phyloP scores from a whole-genome alignment of 768 basidiomycete genomes.

The Termitomyces eurrhizus region DNA sequence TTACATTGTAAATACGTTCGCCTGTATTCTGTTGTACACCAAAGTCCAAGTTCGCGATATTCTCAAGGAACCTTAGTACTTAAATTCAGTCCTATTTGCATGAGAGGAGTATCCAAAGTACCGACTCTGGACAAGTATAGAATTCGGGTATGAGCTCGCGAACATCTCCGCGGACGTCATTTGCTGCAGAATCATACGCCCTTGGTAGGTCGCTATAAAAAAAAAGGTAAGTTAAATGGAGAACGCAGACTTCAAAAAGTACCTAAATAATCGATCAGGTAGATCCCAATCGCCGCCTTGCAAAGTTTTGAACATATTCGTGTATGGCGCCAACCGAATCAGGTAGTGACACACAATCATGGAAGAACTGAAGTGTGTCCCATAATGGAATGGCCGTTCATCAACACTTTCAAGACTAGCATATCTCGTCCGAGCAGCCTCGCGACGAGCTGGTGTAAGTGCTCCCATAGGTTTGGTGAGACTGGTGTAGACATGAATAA shows the following conservation, averaged over 20 bases:
- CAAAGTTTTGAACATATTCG: conserved; percentile 91
- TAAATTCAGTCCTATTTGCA: background rate
- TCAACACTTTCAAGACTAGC: conserved; percentile 70
- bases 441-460: conserved; percentile 65
- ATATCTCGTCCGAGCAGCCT: conserved; percentile 76
- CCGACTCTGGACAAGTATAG: conserved; percentile 78
- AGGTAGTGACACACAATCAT: conserved; percentile 97
- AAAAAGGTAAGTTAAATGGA: background rate
- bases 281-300: conserved; percentile 95
- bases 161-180: conserved; percentile 87
- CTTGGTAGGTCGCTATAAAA: conserved; percentile 63
- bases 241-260: conserved; percentile 9
- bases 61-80: conserved; percentile 69
- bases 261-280: conserved; percentile 83
- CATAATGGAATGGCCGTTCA: conserved; percentile 89
- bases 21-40: conserved; percentile 69
- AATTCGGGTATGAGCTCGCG: conserved; percentile 92
- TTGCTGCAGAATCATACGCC: conserved; percentile 80
- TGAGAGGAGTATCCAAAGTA: background rate
- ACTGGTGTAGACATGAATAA: conserved; percentile 35
- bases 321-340: conserved; percentile 86
- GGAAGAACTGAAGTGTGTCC: conserved; percentile 94
- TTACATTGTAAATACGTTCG: conserved; percentile 83
- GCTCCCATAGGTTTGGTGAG: conserved; percentile 90
- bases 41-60: conserved; percentile 75